A percentile compares a stretch with the other conserved stretches of the same genome.
Evolutionary conservation across 1,139 yeast genomes (phyloP).

Genomic region (Pichia inconspicua): DNA sequence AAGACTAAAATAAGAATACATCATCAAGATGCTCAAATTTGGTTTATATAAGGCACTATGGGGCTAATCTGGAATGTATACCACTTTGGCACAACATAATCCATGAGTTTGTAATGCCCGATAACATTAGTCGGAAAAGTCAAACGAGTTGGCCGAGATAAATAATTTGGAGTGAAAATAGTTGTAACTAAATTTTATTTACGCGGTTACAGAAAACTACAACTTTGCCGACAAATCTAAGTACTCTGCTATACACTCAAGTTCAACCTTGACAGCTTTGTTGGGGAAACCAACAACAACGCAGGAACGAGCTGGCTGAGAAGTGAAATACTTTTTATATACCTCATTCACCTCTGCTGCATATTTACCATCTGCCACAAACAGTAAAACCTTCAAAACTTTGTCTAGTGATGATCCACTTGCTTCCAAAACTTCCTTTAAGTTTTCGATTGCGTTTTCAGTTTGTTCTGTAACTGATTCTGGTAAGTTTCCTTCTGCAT

Average conservation of each 20-base stretch:
- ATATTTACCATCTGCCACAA: slow-evolving; percentile 40
- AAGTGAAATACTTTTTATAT: slow-evolving; percentile 39
- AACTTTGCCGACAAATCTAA: slow-evolving; percentile 5
- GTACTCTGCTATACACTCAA: slow-evolving; percentile 31
- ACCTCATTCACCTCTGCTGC: slow-evolving; percentile 40
- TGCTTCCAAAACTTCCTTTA: slow-evolving; percentile 36
- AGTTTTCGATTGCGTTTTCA: slow-evolving; percentile 36
- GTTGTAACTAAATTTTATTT: too few species aligned
- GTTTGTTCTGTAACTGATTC: slow-evolving; percentile 30
- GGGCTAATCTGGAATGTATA: too few species aligned
- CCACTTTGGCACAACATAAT: too few species aligned
- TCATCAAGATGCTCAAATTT: not conserved
- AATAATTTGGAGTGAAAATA: too few species aligned
- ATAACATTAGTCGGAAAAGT: not conserved
- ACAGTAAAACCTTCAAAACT: slow-evolving; percentile 45
- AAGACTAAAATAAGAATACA: not conserved
- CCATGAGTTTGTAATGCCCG: too few species aligned
- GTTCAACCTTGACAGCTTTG: slow-evolving; percentile 34
- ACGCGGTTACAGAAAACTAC: not conserved
- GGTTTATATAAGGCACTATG: not conserved
- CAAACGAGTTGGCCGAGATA: too few species aligned
- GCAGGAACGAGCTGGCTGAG: slow-evolving; percentile 50
- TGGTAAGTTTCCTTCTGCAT: slow-evolving; percentile 20
- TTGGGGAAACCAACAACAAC: slow-evolving; percentile 42
- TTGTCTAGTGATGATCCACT: slow-evolving; percentile 43